These are phyloP conservation scores for Ogataea pini DNA, from an alignment of 805 yeast species.

Conservation along the genomic window DNA sequence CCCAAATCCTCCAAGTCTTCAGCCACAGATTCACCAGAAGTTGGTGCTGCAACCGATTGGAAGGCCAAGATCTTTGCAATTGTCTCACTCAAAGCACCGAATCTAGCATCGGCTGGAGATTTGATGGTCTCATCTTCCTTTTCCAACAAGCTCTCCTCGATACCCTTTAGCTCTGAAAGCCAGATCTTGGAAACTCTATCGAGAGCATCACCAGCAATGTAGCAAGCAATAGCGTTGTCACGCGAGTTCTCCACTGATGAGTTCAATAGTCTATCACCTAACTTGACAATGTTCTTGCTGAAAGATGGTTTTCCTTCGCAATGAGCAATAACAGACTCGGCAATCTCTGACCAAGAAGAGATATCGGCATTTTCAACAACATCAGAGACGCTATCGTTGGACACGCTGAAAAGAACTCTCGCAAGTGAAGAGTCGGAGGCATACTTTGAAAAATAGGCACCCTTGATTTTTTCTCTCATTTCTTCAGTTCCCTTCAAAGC, in stretches of 20 bases:
- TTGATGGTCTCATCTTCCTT: conserved; percentile 44
- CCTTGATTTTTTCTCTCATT: conserved; percentile 66
- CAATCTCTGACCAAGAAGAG: conserved; percentile 78
- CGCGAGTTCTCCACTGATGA: conserved; percentile 48
- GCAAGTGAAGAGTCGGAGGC: conserved; percentile 57
- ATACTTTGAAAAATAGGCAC: conserved; percentile 65
- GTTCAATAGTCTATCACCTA: conserved; percentile 75
- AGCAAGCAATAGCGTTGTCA: conserved; percentile 74
- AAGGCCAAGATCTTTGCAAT: conserved; percentile 83
- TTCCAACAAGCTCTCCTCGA: conserved; percentile 46
- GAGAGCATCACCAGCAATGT: conserved; percentile 76
- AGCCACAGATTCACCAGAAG: conserved; percentile 40
- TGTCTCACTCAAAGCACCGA: conserved; percentile 75
- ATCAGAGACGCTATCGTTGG: conserved; percentile 58
- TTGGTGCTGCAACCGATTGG: conserved; percentile 46
- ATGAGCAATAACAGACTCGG: conserved; percentile 66
- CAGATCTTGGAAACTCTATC: conserved; percentile 80
- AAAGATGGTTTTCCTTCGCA: conserved; percentile 48
- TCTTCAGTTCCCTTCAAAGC: conserved; percentile 67
- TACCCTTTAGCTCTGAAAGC: conserved; percentile 64
- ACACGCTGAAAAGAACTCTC: conserved; percentile 69
- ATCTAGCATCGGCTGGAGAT: conserved; percentile 81
- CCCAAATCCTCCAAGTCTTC: conserved; percentile 52
- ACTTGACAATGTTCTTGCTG: conserved; percentile 53
- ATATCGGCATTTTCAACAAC: conserved; percentile 77